phyloP scores from a whole-genome alignment of 2,329 filamentous ascomycete genomes.

The Akanthomyces uredinophilus region DNA sequence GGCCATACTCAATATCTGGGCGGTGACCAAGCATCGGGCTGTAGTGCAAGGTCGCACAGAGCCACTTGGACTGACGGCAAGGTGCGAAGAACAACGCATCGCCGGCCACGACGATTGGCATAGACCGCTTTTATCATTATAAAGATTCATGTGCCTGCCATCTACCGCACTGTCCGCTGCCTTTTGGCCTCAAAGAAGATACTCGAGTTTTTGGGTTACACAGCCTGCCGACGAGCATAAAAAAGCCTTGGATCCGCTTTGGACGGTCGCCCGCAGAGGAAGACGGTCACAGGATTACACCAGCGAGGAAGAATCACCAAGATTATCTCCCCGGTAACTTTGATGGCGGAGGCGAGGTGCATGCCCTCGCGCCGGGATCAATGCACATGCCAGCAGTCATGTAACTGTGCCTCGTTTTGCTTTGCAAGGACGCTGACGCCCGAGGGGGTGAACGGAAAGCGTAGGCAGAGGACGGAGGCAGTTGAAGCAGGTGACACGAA shows the following conservation, averaged over 20 bases:
- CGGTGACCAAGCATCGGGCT: neutral
- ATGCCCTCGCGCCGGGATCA: neutral
- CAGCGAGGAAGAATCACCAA: neutral
- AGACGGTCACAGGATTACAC: neutral
- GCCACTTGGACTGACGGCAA: neutral
- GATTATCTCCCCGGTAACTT: neutral
- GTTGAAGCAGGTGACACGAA: neutral
- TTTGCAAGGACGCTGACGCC: neutral
- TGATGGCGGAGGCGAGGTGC: neutral
- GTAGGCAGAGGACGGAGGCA: neutral
- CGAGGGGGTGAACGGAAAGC: neutral
- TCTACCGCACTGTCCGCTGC: neutral
- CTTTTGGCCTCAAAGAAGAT: neutral
- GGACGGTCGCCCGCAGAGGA: conserved; percentile 1
- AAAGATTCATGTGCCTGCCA: neutral
- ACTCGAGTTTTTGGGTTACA: neutral
- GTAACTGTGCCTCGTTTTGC: neutral
- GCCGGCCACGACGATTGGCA: neutral
- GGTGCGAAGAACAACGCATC: conserved; percentile 7
- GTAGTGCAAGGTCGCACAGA: neutral
- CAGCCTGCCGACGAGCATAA: neutral
- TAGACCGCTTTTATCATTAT: neutral
- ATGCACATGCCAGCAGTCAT: neutral
- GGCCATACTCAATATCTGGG: neutral
- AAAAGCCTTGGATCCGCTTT: neutral